Conservation (phyloP, 2,329 filamentous ascomycete species). For the Aspergillus hiratsukae region DNA sequence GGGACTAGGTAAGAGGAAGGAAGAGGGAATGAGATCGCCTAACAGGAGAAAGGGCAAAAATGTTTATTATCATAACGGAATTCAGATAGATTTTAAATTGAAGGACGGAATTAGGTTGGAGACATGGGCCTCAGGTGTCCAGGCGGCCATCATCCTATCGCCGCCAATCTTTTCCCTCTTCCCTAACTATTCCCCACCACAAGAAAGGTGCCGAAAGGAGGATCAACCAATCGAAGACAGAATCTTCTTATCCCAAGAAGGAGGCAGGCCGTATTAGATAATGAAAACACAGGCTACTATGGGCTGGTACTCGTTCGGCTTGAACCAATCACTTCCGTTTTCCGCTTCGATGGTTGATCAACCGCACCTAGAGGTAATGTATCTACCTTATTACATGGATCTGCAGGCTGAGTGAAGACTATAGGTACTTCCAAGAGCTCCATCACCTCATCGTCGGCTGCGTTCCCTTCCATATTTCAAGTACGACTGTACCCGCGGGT, state of each 20-base stretch:
- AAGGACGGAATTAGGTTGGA: not conserved
- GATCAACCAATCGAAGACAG: not conserved
- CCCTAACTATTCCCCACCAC: not conserved
- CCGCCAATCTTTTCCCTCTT: not conserved
- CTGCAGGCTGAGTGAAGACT: not conserved
- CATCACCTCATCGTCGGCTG: not conserved
- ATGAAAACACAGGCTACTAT: not conserved
- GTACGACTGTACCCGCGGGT: not conserved
- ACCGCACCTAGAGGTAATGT: not conserved
- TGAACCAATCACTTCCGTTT: not conserved
- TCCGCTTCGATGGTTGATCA: not conserved
- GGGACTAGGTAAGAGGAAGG: not conserved
- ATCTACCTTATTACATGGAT: not conserved
- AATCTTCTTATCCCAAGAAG: not conserved
- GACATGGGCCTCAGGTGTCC: not conserved
- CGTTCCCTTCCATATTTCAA: not conserved
- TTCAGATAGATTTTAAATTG: not conserved
- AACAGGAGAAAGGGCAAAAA: slow-evolving; percentile 2
- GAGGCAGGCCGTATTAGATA: not conserved
- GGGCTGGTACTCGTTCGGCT: not conserved
- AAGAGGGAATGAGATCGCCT: slow-evolving; percentile 6
- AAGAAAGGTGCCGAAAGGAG: not conserved
- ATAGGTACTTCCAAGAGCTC: not conserved
- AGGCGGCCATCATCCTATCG: not conserved
- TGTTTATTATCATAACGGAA: not conserved